A percentile compares a stretch with the other conserved stretches of the same genome.
Conservation (phyloP, 768 basidiomycete species). For the Pholiota microspora region DNA sequence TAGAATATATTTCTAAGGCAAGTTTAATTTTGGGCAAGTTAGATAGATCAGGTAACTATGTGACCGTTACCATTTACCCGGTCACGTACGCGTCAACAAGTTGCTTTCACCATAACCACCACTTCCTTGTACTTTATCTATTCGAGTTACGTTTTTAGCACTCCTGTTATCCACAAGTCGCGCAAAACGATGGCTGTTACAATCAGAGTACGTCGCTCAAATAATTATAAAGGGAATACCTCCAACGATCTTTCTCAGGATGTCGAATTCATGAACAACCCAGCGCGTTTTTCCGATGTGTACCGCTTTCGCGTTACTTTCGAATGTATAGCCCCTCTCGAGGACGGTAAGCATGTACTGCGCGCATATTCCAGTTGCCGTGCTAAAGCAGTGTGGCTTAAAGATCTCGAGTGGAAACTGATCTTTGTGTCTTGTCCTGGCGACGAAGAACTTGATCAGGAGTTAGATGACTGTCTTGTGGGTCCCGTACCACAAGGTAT, state of each 20-base stretch:
- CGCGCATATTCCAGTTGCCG: too few relatives aligned
- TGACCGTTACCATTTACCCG: not conserved
- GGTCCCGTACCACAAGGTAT: slow-evolving; percentile 96
- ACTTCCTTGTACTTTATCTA: slow-evolving; percentile 7
- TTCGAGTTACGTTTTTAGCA: slow-evolving; percentile 5
- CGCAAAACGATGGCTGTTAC: slow-evolving; percentile 59
- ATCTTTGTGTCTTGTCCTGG: slow-evolving; percentile 96
- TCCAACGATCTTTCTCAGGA: slow-evolving; percentile 42
- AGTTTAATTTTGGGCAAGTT: too few relatives aligned
- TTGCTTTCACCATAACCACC: not conserved
- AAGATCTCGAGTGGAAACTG: slow-evolving; percentile 97
- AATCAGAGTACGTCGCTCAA: slow-evolving; percentile 50
- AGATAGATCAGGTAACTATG: not conserved
- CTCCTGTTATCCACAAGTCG: slow-evolving; percentile 5
- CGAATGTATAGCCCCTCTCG: slow-evolving; percentile 89
- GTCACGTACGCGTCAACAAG: slow-evolving; percentile 10
- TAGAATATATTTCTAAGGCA: too few relatives aligned
- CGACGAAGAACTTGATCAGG: slow-evolving; percentile 90
- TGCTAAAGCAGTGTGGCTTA: too few relatives aligned
- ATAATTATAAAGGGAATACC: not conserved
- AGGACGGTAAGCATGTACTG: slow-evolving; percentile 61
- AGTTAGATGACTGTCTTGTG: slow-evolving; percentile 96
- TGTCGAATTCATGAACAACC: slow-evolving; percentile 91
- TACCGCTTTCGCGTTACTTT: slow-evolving; percentile 96
- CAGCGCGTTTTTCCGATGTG: slow-evolving; percentile 85